A percentile compares a stretch with the other conserved stretches of the same genome.
These are phyloP conservation scores for Grammothele lineata DNA, from an alignment of 768 basidiomycete species.

Conservation along the genomic window DNA sequence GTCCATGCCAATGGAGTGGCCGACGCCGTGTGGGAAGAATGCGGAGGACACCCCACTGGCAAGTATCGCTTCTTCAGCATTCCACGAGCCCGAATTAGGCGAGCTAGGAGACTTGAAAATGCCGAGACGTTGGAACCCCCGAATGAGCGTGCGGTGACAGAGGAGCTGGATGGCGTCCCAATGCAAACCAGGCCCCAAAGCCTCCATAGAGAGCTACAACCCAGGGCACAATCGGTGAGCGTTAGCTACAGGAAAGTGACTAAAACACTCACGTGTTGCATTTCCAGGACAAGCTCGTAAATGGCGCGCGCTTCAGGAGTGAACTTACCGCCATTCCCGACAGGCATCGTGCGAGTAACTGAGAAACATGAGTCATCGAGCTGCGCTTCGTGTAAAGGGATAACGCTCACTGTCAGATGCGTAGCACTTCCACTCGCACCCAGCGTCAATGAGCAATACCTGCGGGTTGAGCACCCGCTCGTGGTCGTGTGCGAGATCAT, in stretches of 20 bases:
- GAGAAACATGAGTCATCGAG: neutral
- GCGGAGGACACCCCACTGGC: slow-evolving; percentile 73
- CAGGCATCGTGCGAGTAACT: slow-evolving; percentile 75
- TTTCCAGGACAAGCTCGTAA: slow-evolving; percentile 82
- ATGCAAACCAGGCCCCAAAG: slow-evolving; percentile 72
- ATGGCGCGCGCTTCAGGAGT: slow-evolving; percentile 76
- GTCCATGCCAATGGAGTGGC: slow-evolving; percentile 90
- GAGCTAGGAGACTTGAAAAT: slow-evolving; percentile 68
- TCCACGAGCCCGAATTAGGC: slow-evolving; percentile 49
- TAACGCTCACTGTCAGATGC: slow-evolving; percentile 60
- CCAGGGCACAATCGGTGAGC: neutral
- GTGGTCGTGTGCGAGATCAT: slow-evolving; percentile 39
- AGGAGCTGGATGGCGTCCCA: slow-evolving; percentile 88
- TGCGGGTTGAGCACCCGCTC: slow-evolving; percentile 49
- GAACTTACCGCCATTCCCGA: slow-evolving; percentile 93
- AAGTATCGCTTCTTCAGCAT: slow-evolving; percentile 65
- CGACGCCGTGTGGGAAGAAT: slow-evolving; percentile 93
- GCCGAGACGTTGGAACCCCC: slow-evolving; percentile 77
- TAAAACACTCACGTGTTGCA: slow-evolving; percentile 68
- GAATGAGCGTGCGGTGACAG: slow-evolving; percentile 78
- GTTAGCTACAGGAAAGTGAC: neutral
- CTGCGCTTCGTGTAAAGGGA: slow-evolving; percentile 4
- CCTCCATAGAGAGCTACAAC: slow-evolving; percentile 59
- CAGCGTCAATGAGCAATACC: slow-evolving; percentile 90
- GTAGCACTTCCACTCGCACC: slow-evolving; percentile 81